Evolutionary conservation across 1,284 basidiomycete species (phyloP).

Genomic region (Mycena sp.): DNA sequence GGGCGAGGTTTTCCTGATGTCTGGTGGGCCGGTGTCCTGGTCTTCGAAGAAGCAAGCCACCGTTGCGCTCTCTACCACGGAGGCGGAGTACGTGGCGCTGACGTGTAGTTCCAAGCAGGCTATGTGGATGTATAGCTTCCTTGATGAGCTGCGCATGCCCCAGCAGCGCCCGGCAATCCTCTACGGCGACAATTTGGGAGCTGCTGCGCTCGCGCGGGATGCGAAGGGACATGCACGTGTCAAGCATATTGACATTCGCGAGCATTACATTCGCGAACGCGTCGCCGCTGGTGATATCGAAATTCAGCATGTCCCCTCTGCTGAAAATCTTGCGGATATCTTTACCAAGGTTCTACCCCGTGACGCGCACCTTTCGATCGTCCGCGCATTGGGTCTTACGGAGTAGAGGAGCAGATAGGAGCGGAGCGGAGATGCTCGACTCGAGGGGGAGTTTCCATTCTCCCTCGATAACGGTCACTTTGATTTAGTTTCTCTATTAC

Average conservation of each 20-base stretch:
- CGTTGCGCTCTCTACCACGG: constrained; percentile 22
- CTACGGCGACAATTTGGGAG: constrained; percentile 47
- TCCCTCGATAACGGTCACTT: background rate
- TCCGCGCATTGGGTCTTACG: constrained; percentile 1
- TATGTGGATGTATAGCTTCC: constrained; percentile 30
- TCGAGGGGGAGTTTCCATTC: constrained; percentile 17
- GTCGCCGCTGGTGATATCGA: constrained; percentile 41
- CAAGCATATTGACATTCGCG: constrained; percentile 55
- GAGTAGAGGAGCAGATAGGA: constrained; percentile 14
- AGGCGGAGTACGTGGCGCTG: constrained; percentile 22
- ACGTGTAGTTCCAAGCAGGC: constrained; percentile 13
- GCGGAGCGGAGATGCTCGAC: constrained; percentile 16
- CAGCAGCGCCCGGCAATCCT: constrained; percentile 35
- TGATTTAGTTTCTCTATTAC: background rate
- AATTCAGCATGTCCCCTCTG: constrained; percentile 39
- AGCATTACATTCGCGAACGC: constrained; percentile 51
- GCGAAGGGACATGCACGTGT: constrained; percentile 39
- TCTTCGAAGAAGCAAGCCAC: constrained; percentile 24
- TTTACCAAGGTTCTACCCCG: constrained; percentile 50
- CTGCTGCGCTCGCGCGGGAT: constrained; percentile 47
- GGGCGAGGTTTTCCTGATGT: constrained; percentile 22
- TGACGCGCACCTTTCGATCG: constrained; percentile 6
- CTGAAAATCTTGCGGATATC: constrained; percentile 49
- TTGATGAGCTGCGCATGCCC: constrained; percentile 38
- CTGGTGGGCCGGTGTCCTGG: constrained; percentile 21